Conservation (phyloP, 345 rosid species). For the Combretum micranthum region DNA sequence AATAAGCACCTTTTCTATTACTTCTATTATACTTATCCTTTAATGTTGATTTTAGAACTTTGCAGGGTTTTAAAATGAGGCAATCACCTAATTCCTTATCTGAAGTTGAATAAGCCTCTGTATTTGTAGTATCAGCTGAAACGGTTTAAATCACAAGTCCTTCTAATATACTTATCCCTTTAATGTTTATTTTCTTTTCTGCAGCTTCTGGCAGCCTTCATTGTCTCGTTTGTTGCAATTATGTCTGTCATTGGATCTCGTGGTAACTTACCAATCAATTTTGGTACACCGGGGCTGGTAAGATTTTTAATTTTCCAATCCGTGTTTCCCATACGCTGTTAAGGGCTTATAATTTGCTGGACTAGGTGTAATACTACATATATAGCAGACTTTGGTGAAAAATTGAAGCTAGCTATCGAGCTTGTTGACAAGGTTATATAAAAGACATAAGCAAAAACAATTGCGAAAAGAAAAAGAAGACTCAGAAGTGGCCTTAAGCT, state of each 20-base stretch:
- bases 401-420: too few species aligned
- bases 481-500: neutral
- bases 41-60: too few species aligned
- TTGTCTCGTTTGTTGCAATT: conserved; percentile 65
- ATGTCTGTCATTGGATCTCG: conserved; percentile 73
- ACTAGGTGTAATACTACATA: too few species aligned
- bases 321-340: conserved; percentile 4
- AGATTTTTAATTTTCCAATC: conserved; percentile 9
- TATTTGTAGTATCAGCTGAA: neutral
- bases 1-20: too few species aligned
- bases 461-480: neutral
- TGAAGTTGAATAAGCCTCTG: too few species aligned
- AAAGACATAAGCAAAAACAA: neutral
- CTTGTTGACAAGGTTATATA: neutral
- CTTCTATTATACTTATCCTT: too few species aligned
- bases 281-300: conserved; percentile 95
- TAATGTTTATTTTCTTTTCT: conserved; percentile 12
- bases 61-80: too few species aligned
- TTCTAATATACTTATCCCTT: too few species aligned
- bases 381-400: too few species aligned
- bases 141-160: neutral
- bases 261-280: conserved; percentile 51
- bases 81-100: too few species aligned
- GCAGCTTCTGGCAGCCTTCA: conserved; percentile 72
- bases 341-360: neutral